phyloP scores from a whole-genome alignment of 768 basidiomycete genomes.

The Trametes cinnabarina region DNA sequence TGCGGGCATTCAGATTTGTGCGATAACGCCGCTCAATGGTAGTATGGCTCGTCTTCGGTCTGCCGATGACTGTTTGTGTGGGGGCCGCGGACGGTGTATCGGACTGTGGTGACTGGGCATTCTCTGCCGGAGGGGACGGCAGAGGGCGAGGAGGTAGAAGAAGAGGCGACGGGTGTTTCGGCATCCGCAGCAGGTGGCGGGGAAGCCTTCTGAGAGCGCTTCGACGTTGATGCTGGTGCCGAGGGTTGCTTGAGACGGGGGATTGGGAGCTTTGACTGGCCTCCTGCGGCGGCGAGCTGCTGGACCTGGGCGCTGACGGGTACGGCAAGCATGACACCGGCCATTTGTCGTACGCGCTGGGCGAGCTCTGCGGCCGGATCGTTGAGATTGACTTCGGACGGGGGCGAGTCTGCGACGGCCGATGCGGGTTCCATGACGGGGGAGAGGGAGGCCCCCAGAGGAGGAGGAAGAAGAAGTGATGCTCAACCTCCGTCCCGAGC shows the following conservation, averaged over 20 bases:
- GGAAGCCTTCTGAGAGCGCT: slow-evolving; percentile 17
- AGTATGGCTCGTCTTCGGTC: slow-evolving; percentile 86
- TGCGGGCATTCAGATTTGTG: slow-evolving; percentile 85
- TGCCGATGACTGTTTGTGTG: slow-evolving; percentile 29
- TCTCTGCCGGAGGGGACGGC: slow-evolving; percentile 30
- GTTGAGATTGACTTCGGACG: slow-evolving; percentile 23
- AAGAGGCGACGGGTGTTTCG: not conserved
- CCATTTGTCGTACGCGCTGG: slow-evolving; percentile 36
- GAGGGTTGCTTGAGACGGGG: slow-evolving; percentile 50
- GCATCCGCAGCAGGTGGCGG: slow-evolving; percentile 20
- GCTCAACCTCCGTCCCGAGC: slow-evolving; percentile 44
- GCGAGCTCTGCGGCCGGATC: slow-evolving; percentile 37
- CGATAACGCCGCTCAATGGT: slow-evolving; percentile 88
- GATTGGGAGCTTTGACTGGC: slow-evolving; percentile 42
- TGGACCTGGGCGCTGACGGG: slow-evolving; percentile 36
- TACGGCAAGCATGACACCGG: slow-evolving; percentile 38
- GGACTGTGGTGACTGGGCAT: slow-evolving; percentile 16
- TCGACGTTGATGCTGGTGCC: slow-evolving; percentile 40
- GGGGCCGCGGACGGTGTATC: slow-evolving; percentile 18
- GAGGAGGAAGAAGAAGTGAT: slow-evolving; percentile 53
- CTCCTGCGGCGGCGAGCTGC: slow-evolving; percentile 29
- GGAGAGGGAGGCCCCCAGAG: slow-evolving; percentile 53
- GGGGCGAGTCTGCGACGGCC: slow-evolving; percentile 21
- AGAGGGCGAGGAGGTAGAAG: slow-evolving; percentile 37
- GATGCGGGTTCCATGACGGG: slow-evolving; percentile 44